A percentile compares a stretch with the other conserved stretches of the same genome.
phyloP scores from a whole-genome alignment of 306 rosid species.

The Lathyrus oleraceus region DNA sequence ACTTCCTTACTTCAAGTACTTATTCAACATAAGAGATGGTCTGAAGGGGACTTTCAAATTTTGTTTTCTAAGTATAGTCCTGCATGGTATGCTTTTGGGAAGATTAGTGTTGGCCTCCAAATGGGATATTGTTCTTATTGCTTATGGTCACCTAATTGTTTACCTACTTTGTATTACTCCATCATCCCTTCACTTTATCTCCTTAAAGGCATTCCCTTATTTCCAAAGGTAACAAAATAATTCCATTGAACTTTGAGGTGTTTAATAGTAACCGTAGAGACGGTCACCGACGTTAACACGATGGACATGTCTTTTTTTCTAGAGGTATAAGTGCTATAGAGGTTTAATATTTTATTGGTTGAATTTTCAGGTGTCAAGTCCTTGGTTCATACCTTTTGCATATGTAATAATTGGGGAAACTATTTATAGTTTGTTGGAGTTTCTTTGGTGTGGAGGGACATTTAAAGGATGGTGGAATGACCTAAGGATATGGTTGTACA shows the following conservation, averaged over 20 bases:
- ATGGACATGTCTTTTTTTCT: no score
- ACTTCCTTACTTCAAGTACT: constrained; percentile 53
- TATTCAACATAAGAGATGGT: constrained; percentile 85
- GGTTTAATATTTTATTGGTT: constrained; percentile 8
- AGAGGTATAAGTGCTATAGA: no score
- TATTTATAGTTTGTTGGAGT: constrained; percentile 55
- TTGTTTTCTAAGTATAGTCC: constrained; percentile 64
- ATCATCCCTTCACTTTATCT: constrained; percentile 70
- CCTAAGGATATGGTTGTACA: constrained; percentile 74
- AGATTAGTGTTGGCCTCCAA: constrained; percentile 61
- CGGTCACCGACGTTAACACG: no score
- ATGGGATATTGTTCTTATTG: constrained; percentile 55
- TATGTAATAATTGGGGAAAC: constrained; percentile 53
- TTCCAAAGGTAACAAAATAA: constrained; percentile 60
- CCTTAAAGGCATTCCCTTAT: constrained; percentile 61
- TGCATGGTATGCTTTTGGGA: constrained; percentile 54
- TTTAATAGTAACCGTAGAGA: no score
- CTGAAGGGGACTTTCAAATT: constrained; percentile 73
- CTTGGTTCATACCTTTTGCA: constrained; percentile 77
- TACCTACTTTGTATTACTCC: constrained; percentile 57
- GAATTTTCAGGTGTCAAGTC: constrained; percentile 63
- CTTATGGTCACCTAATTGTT: constrained; percentile 63
- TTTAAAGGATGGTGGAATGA: constrained; percentile 88
- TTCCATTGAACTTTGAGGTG: no score
- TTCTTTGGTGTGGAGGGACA: constrained; percentile 65